Base-by-base conservation (phyloP, 371 early-diverging fungal species). In the Haplosporangium sp. region DNA sequence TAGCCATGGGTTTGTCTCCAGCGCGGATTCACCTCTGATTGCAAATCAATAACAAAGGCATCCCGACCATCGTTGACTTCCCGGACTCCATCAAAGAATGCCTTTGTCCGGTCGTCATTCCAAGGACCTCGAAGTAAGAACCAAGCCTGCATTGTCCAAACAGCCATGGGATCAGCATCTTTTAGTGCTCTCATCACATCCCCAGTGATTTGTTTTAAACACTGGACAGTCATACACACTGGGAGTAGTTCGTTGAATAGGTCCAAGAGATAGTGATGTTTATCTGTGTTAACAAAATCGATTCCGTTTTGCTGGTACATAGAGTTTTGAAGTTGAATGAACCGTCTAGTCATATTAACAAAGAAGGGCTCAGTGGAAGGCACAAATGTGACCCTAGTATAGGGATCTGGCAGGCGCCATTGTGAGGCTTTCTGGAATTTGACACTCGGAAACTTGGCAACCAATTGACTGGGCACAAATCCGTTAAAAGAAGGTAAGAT, bases 121-220 rank as follows among this genome's bases (percentile, higher is more conserved):
- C 81, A 79, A 40, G 68, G 35, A 11, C 67, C 60, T 0, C 42
- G 48, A 3, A 74, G 11, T 27, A 79, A 42, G 60, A 79, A 79
- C 81, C 74, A 79, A 2, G 74, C 67, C 50, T 79, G 81, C 74
- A 79, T 70, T 5, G 58, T 55, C 81, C 81, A 79, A 38, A 74
- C 64, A 2, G 81, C 74, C 48, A 71, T 63, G 9, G 81, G 75
- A 40, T 79, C 81, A 4, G 81, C 81, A 9, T 38, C 52, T 44
- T 79, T 74, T 13, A 79, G 59, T 17, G 81, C 71, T 17, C 44
- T 65, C 81, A 79, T 79, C 10, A 79, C 81, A 0, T 65, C 65
- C 5, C 59, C 60, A 8, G 75, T 71, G 9, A 57, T 56, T 38
- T 37, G 44, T 19, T 45, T 53, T 13, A 79, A 45, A 34, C 81